Conservation (phyloP, 495 filamentous ascomycete species). For the Podospora pseudocomata region DNA sequence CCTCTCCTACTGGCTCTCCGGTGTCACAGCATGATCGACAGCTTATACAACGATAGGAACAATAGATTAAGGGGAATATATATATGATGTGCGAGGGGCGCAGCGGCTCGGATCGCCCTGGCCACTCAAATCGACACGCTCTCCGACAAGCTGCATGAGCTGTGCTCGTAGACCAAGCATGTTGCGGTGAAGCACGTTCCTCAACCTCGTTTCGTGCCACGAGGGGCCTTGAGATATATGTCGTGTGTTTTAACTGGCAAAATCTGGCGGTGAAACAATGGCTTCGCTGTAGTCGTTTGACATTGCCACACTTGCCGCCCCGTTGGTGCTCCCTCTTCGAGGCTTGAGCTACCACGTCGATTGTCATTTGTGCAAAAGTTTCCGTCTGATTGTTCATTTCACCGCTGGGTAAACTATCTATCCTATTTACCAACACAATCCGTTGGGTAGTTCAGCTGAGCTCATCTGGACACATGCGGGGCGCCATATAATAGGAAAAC, state of each 20-base stretch:
- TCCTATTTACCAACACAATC: background rate
- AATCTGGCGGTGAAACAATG: background rate
- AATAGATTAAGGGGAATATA: background rate
- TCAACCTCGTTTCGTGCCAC: background rate
- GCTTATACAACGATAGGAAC: background rate
- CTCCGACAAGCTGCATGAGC: constrained; percentile 3
- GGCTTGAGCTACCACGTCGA: background rate
- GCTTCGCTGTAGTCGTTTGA: background rate
- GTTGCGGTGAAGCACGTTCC: constrained; percentile 3
- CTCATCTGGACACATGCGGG: background rate
- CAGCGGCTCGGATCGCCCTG: background rate
- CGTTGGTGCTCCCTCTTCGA: background rate
- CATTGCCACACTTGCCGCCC: background rate
- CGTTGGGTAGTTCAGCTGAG: background rate
- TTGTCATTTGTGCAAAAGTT: background rate
- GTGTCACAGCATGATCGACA: background rate
- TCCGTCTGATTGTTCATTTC: background rate
- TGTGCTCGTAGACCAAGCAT: background rate
- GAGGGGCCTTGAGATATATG: background rate
- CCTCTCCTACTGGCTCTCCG: background rate
- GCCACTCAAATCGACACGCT: constrained; percentile 5
- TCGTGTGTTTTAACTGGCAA: background rate
- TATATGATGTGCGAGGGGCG: background rate
- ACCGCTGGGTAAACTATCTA: no score
- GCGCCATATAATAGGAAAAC: background rate